A percentile compares a stretch with the other conserved stretches of the same genome.
phyloP scores from a whole-genome alignment of 257 asterid species.

The Apocynum venetum region DNA sequence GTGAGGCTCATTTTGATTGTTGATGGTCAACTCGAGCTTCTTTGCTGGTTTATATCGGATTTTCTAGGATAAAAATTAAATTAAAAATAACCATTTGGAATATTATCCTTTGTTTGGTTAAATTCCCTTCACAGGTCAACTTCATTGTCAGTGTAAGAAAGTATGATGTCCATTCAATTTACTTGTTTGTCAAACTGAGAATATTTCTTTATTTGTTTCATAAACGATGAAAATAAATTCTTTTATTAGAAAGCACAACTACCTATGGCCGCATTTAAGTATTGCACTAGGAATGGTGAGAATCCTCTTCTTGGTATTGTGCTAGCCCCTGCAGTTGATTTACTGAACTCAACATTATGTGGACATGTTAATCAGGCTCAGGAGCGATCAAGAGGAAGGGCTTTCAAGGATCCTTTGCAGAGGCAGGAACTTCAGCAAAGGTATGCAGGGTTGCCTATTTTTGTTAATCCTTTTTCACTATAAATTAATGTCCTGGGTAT shows the following conservation, averaged over 20 bases:
- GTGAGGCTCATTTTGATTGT: not conserved
- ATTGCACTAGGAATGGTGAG: not conserved
- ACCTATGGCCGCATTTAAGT: not conserved
- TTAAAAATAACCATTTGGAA: not conserved
- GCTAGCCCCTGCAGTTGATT: not conserved
- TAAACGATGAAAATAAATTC: too few relatives aligned
- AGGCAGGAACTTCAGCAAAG: conserved; percentile 87
- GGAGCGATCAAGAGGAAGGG: conserved; percentile 77
- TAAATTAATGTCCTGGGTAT: not conserved
- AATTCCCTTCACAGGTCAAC: not conserved
- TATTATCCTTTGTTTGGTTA: not conserved
- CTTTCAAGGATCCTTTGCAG: conserved; percentile 67
- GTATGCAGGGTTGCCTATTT: conserved; percentile 20
- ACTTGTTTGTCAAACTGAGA: not conserved
- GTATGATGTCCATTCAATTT: not conserved
- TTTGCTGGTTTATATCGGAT: not conserved
- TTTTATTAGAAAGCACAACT: not conserved
- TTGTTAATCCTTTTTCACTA: not conserved
- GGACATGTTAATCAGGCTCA: conserved; percentile 42
- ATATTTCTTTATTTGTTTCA: not conserved
- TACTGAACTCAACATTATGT: not conserved
- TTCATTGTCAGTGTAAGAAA: not conserved
- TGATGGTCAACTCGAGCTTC: not conserved
- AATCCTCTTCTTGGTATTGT: not conserved
- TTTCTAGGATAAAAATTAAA: too few relatives aligned